These are phyloP conservation scores for Phyllosticta paracitricarpa DNA, from an alignment of 2,329 filamentous ascomycete species.

Conservation along the genomic window DNA sequence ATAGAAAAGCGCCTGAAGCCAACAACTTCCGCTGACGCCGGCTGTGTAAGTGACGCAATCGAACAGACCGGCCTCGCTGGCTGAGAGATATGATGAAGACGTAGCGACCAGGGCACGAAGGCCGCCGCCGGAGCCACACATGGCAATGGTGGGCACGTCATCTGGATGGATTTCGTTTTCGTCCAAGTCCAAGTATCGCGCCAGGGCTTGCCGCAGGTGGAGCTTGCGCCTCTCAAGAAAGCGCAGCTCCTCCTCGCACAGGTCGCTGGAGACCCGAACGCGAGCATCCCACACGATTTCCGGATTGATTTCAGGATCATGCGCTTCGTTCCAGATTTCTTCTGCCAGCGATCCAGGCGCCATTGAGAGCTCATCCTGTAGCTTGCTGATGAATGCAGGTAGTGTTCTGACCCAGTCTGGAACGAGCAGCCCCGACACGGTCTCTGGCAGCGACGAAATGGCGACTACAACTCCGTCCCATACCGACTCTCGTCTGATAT, in stretches of 20 bases:
- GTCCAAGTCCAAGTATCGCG: slow-evolving; percentile 68
- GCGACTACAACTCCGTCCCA: slow-evolving; percentile 25
- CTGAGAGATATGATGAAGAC: slow-evolving; percentile 74
- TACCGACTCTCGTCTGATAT: slow-evolving; percentile 15
- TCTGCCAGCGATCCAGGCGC: slow-evolving; percentile 79
- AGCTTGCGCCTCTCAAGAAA: slow-evolving; percentile 61
- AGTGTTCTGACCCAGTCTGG: slow-evolving; percentile 74
- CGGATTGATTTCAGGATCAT: slow-evolving; percentile 72
- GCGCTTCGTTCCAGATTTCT: slow-evolving; percentile 87
- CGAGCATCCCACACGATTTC: slow-evolving; percentile 75
- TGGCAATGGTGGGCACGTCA: slow-evolving; percentile 84
- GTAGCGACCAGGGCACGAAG: slow-evolving; percentile 83
- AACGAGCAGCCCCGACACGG: slow-evolving; percentile 59
- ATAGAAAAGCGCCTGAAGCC: slow-evolving; percentile 82
- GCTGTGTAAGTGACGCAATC: slow-evolving; percentile 93
- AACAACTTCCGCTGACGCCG: slow-evolving; percentile 91
- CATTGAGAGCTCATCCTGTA: slow-evolving; percentile 81
- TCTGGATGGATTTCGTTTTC: slow-evolving; percentile 81
- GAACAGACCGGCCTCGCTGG: slow-evolving; percentile 78
- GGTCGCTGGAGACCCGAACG: slow-evolving; percentile 69
- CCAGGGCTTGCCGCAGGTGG: slow-evolving; percentile 62
- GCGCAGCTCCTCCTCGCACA: slow-evolving; percentile 73
- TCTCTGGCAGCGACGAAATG: slow-evolving; percentile 20
- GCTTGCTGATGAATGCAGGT: slow-evolving; percentile 67
- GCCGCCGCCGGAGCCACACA: slow-evolving; percentile 90